Evolutionary conservation across 2,329 filamentous ascomycete species (phyloP).

Genomic region (Chaetomiaceae sp.): DNA sequence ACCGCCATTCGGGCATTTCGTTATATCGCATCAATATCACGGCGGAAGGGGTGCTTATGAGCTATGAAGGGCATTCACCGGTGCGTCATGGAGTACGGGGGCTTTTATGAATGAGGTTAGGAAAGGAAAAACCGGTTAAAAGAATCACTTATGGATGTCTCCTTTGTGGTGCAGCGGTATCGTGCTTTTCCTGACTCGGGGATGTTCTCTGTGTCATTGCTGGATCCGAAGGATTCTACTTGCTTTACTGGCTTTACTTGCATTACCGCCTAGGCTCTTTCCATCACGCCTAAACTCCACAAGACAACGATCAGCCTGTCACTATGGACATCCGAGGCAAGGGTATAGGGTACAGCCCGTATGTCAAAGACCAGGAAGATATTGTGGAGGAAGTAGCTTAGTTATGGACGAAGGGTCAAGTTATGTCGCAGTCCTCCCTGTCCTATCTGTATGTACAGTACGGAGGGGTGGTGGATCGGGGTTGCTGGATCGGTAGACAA

Average conservation of each 20-base stretch:
- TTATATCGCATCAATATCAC: constrained; percentile 13
- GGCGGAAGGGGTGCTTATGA: constrained; percentile 12
- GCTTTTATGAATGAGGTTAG: constrained; percentile 22
- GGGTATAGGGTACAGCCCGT: too few species aligned
- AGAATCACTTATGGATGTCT: constrained; percentile 17
- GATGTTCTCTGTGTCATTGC: constrained; percentile 4
- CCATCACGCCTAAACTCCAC: too few species aligned
- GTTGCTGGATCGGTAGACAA: too few species aligned
- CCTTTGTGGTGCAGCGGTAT: constrained; percentile 6
- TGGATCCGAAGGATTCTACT: constrained; percentile 9
- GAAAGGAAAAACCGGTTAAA: constrained; percentile 22
- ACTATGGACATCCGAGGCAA: too few species aligned
- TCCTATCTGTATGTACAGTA: too few species aligned
- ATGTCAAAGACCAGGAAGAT: too few species aligned
- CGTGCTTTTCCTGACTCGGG: neutral
- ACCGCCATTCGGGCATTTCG: constrained; percentile 4
- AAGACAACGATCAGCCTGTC: too few species aligned
- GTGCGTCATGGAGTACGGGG: constrained; percentile 24
- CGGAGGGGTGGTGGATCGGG: too few species aligned
- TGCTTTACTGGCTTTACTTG: constrained; percentile 8
- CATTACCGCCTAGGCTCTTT: neutral
- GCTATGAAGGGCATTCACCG: constrained; percentile 16
- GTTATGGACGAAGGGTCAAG: too few species aligned
- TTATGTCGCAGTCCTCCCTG: too few species aligned
- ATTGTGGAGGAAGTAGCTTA: too few species aligned